Conservation (phyloP, 2,329 filamentous ascomycete genomes). For the Bipolaris oryzae region DNA sequence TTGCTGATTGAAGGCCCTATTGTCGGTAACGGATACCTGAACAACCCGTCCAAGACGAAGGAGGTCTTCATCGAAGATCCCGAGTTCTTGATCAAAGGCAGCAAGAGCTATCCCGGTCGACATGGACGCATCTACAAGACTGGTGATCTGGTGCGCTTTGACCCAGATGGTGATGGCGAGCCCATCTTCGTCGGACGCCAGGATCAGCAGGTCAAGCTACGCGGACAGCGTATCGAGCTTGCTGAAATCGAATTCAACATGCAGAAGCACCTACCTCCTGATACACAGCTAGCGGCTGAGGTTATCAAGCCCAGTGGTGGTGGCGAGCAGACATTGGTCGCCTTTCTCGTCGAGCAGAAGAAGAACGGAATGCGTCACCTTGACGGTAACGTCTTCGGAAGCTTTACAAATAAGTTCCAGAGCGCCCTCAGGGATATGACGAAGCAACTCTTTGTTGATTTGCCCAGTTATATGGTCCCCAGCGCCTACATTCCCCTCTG, state of each 20-base stretch:
- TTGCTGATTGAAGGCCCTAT: slow-evolving; percentile 65
- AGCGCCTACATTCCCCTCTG: slow-evolving; percentile 44
- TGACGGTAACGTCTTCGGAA: slow-evolving; percentile 41
- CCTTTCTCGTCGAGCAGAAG: slow-evolving; percentile 43
- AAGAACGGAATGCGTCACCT: slow-evolving; percentile 37
- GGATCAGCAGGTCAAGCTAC: slow-evolving; percentile 51
- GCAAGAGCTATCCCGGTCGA: slow-evolving; percentile 58
- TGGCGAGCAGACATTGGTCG: slow-evolving; percentile 42
- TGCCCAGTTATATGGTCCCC: slow-evolving; percentile 47
- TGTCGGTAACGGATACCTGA: slow-evolving; percentile 48
- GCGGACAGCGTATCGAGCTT: slow-evolving; percentile 49
- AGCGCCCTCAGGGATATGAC: slow-evolving; percentile 37
- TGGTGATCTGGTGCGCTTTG: slow-evolving; percentile 56
- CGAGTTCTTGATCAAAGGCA: slow-evolving; percentile 65
- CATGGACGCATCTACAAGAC: slow-evolving; percentile 54
- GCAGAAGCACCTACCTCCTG: slow-evolving; percentile 48
- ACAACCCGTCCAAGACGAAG: slow-evolving; percentile 45
- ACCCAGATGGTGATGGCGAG: slow-evolving; percentile 49
- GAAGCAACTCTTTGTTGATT: slow-evolving; percentile 33
- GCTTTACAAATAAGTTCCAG: slow-evolving; percentile 42
- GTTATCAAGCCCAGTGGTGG: slow-evolving; percentile 52
- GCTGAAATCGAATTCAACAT: slow-evolving; percentile 50
- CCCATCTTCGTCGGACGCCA: slow-evolving; percentile 46
- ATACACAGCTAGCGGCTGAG: slow-evolving; percentile 55
- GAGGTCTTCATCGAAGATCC: slow-evolving; percentile 58